These are phyloP conservation scores for Neonectria neomacrospora DNA, from an alignment of 2,329 filamentous ascomycete genomes.

Conservation along the genomic window DNA sequence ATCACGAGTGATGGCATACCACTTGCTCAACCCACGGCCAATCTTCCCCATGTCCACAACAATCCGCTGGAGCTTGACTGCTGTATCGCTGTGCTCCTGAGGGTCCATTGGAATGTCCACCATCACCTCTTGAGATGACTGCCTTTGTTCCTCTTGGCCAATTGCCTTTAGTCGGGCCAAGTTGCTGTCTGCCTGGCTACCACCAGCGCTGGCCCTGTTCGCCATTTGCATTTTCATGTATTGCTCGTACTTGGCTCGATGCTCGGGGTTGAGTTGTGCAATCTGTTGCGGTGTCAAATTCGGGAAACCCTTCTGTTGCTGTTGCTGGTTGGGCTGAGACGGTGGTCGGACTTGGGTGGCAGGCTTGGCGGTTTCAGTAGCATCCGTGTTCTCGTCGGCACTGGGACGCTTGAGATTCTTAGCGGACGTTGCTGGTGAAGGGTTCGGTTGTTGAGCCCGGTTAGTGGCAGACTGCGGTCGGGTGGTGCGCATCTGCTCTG, in stretches of 20 bases:
- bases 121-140: slow-evolving; percentile 53
- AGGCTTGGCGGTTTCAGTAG: slow-evolving; percentile 36
- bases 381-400: slow-evolving; percentile 57
- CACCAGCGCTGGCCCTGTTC: slow-evolving; percentile 36
- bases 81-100: slow-evolving; percentile 57
- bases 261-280: slow-evolving; percentile 56
- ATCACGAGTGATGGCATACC: slow-evolving; percentile 61
- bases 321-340: slow-evolving; percentile 41
- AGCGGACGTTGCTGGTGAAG: slow-evolving; percentile 52
- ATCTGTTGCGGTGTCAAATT: slow-evolving; percentile 49
- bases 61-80: slow-evolving; percentile 56
- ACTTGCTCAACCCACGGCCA: slow-evolving; percentile 56
- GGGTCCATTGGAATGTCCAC: slow-evolving; percentile 59
- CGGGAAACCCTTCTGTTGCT: slow-evolving; percentile 34
- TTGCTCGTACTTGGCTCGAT: slow-evolving; percentile 58
- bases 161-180: slow-evolving; percentile 50
- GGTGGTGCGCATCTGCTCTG: slow-evolving; percentile 41
- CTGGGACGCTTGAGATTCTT: slow-evolving; percentile 64
- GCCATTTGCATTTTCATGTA: slow-evolving; percentile 46
- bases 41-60: slow-evolving; percentile 57
- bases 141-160: slow-evolving; percentile 54
- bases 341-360: slow-evolving; percentile 35
- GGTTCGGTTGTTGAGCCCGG: slow-evolving; percentile 50
- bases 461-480: slow-evolving; percentile 46
- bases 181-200: slow-evolving; percentile 36